These are phyloP conservation scores for Suillus placidus DNA, from an alignment of 768 basidiomycete species.

Conservation along the genomic window DNA sequence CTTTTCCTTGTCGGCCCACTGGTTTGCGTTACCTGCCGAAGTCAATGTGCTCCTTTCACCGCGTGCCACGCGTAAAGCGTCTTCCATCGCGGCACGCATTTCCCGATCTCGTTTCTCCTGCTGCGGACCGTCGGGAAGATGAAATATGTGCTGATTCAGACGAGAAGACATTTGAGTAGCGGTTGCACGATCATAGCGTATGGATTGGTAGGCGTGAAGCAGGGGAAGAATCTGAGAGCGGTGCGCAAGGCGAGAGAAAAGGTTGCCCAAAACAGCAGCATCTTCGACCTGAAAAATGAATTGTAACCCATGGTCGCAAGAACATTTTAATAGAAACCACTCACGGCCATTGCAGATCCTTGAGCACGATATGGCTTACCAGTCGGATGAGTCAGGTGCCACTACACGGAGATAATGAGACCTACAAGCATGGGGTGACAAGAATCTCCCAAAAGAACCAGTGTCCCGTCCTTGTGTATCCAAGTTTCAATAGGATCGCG, in stretches of 20 bases:
- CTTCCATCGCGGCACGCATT: constrained; percentile 53
- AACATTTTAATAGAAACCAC: constrained; percentile 13
- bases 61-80: constrained; percentile 32
- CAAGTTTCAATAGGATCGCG: constrained; percentile 50
- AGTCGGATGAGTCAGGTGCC: not conserved
- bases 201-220: constrained; percentile 52
- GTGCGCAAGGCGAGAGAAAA: constrained; percentile 50
- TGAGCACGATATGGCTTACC: constrained; percentile 54
- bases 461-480: constrained; percentile 46
- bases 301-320: constrained; percentile 6
- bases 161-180: constrained; percentile 52
- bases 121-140: constrained; percentile 55
- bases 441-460: constrained; percentile 55
- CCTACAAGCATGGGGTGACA: constrained; percentile 57
- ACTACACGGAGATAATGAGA: not conserved
- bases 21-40: constrained; percentile 45
- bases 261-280: constrained; percentile 45
- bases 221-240: constrained; percentile 46
- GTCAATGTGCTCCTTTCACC: constrained; percentile 18
- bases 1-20: constrained; percentile 61
- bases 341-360: constrained; percentile 57
- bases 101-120: constrained; percentile 52
- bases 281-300: constrained; percentile 35
- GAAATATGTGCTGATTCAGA: constrained; percentile 56
- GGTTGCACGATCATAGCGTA: constrained; percentile 53